A percentile compares a stretch with the other conserved stretches of the same genome.
These are phyloP conservation scores for Colletotrichum cordylinicola DNA, from an alignment of 2,329 filamentous ascomycete species.

Conservation along the genomic window DNA sequence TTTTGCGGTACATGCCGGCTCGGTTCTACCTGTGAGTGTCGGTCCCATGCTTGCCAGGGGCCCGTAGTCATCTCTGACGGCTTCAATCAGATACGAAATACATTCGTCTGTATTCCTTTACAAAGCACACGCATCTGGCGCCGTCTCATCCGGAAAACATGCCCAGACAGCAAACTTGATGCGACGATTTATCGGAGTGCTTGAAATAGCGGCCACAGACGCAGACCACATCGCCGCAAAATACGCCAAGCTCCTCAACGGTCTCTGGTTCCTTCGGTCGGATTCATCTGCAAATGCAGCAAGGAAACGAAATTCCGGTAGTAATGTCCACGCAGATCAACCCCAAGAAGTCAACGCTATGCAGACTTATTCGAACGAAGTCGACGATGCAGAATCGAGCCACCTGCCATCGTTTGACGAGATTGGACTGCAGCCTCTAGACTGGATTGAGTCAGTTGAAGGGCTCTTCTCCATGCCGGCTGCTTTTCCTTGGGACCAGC, in stretches of 20 bases:
- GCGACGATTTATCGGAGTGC: not conserved
- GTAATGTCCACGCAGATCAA: not conserved
- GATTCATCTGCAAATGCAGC: not conserved
- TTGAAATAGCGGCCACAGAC: not conserved
- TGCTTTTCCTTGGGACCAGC: not conserved
- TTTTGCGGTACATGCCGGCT: conserved; percentile 69
- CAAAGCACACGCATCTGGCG: conserved; percentile 39
- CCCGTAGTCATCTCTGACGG: not conserved
- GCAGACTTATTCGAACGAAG: not conserved
- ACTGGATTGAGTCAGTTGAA: not conserved
- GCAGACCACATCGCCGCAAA: not conserved
- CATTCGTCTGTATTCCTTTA: conserved; percentile 70
- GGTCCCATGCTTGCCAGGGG: not conserved
- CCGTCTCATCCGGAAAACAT: not conserved
- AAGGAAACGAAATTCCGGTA: not conserved
- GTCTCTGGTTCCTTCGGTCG: not conserved
- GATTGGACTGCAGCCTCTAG: not conserved
- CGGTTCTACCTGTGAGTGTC: conserved; percentile 63
- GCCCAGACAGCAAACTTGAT: not conserved
- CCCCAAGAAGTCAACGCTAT: not conserved
- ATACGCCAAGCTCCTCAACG: not conserved
- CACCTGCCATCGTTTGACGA: not conserved
- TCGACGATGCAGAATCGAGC: not conserved
- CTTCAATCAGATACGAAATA: conserved; percentile 37
- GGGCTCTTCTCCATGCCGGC: not conserved